Base-by-base conservation (phyloP, 768 basidiomycete species). In the Psilocybe sp. region DNA sequence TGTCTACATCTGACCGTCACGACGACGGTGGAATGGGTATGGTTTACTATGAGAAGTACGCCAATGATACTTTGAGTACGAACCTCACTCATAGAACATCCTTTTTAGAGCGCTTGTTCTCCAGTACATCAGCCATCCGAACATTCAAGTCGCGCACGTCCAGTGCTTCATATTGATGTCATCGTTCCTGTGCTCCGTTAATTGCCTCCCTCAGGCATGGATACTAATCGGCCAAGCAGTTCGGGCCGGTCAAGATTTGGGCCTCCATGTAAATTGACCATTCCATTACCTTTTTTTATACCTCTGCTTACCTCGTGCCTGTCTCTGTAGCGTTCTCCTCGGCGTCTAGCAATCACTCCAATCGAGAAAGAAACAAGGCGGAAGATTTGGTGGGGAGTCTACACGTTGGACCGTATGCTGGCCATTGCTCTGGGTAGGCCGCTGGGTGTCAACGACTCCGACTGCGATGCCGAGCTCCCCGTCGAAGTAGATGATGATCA, bases 321-420 rank as follows among this genome's bases (percentile, higher is more conserved):
- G 16, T 51, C 57, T 43, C 32, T 44, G 44, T 57, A 94, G 92
- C 87, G 93, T 50, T 92, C 92, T 2, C 87, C 91, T 4, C 81
- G 86, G 44, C 81, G 89, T 40, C 76, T 94, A 40, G 62, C 74
- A 14, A 74, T 93, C 33, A 71, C 82, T 15, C 73, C 85, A 34
- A 79, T 89, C 36, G 90, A 95, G 66, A 95, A 92, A 67, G 91
- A 95, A 68, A 89, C 90, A 0, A 82, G 92, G 28, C 77, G 87
- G 54, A 92, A 94, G 69, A 86, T 94, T 44, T 95, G 93, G 93
- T 95, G 93, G 91, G 84, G 88, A 38, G 89, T 94, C 20, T 96
- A 96, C 61, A 85, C 84, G 19, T 74, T 96, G 44, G 93, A 90
- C 66, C 85, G 92, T 44, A 93, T 94, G 89, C 85, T 96, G 15